Percentiles rank a stretch among this genome's conserved stretches.
phyloP scores from a whole-genome alignment of 2,329 filamentous ascomycete species.

The Gremmenia infestans region DNA sequence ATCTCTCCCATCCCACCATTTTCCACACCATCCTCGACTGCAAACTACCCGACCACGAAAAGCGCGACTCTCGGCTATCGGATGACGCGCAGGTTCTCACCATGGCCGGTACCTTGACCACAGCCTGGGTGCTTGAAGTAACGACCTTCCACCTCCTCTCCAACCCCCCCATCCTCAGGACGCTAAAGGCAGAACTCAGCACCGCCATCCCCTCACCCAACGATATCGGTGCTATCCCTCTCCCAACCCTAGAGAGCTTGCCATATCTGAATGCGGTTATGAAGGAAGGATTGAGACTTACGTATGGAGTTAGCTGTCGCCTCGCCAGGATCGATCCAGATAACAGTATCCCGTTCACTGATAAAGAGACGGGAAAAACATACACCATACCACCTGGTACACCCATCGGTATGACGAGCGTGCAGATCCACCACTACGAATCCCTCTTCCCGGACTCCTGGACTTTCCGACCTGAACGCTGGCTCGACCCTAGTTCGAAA shows the following conservation, averaged over 20 bases:
- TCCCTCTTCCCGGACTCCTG: slow-evolving; percentile 26
- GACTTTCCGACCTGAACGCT: slow-evolving; percentile 34
- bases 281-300: slow-evolving; percentile 28
- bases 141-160: slow-evolving; percentile 34
- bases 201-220: slow-evolving; percentile 7
- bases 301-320: slow-evolving; percentile 27
- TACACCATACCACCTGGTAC: slow-evolving; percentile 25
- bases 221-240: background rate
- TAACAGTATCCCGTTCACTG: slow-evolving; percentile 9
- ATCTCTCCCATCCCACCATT: slow-evolving; percentile 13
- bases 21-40: slow-evolving; percentile 14
- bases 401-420: slow-evolving; percentile 34
- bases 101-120: slow-evolving; percentile 36
- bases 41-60: slow-evolving; percentile 31
- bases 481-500: slow-evolving; percentile 29
- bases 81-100: slow-evolving; percentile 26
- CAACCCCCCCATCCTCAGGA: slow-evolving; percentile 27
- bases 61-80: slow-evolving; percentile 26
- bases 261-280: slow-evolving; percentile 28
- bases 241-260: slow-evolving; percentile 17
- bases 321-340: slow-evolving; percentile 26
- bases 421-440: slow-evolving; percentile 26
- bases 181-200: slow-evolving; percentile 33
- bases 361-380: background rate
- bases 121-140: slow-evolving; percentile 31